phyloP scores from a whole-genome alignment of 2,329 filamentous ascomycete species.

The Ascocoryne sarcoides region DNA sequence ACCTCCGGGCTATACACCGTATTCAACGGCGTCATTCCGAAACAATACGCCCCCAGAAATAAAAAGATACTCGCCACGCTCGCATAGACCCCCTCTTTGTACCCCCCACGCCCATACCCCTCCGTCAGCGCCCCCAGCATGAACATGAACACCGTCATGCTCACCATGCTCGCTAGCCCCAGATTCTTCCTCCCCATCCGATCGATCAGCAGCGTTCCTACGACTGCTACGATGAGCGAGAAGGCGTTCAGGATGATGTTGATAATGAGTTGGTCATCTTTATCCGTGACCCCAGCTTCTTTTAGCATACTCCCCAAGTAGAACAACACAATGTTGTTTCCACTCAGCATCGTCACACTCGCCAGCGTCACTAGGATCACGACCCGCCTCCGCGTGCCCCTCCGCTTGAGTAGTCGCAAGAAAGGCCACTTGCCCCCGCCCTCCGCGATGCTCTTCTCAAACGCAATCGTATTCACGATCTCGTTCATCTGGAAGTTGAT shows the following conservation, averaged over 20 bases:
- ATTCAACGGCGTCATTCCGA: slow-evolving; percentile 40
- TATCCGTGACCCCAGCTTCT: slow-evolving; percentile 29
- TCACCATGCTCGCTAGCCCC: slow-evolving; percentile 32
- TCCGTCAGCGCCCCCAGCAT: slow-evolving; percentile 44
- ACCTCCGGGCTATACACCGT: slow-evolving; percentile 41
- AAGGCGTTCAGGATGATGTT: slow-evolving; percentile 45
- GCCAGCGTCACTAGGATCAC: neutral
- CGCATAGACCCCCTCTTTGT: slow-evolving; percentile 30
- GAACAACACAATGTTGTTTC: slow-evolving; percentile 36
- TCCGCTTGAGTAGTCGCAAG: neutral
- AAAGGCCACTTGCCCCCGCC: neutral
- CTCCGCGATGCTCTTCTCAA: slow-evolving; percentile 13
- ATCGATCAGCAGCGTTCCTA: slow-evolving; percentile 36
- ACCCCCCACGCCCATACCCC: neutral
- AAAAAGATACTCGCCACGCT: slow-evolving; percentile 41
- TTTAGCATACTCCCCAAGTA: slow-evolving; percentile 29
- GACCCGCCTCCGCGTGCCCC: neutral
- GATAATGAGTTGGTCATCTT: slow-evolving; percentile 25
- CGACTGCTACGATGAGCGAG: slow-evolving; percentile 35
- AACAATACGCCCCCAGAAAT: slow-evolving; percentile 41
- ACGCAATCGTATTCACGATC: slow-evolving; percentile 24
- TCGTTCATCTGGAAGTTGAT: slow-evolving; percentile 25
- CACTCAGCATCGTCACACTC: slow-evolving; percentile 14
- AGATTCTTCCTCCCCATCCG: slow-evolving; percentile 37
- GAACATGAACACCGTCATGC: slow-evolving; percentile 38